Evolutionary conservation across 495 filamentous ascomycete genomes (phyloP).

Genomic region (Elaphomyces granulatus): DNA sequence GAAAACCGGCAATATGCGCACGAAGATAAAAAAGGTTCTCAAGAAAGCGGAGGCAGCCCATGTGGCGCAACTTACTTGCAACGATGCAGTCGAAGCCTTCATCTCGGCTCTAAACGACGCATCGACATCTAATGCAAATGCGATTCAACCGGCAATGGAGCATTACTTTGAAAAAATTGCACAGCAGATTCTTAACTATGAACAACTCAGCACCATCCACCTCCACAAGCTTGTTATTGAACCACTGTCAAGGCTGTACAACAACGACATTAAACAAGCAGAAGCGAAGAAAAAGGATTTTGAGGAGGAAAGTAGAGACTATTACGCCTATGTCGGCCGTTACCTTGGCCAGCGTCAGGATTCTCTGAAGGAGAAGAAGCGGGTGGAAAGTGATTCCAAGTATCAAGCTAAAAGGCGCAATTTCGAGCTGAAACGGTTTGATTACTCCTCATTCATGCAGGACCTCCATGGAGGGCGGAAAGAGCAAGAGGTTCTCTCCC

Average conservation of each 20-base stretch:
- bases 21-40: conserved; percentile 88
- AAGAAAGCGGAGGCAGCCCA: conserved; percentile 81
- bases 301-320: conserved; percentile 95
- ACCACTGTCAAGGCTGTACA: conserved; percentile 80
- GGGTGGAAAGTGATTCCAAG: conserved; percentile 84
- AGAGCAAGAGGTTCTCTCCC: conserved; percentile 92
- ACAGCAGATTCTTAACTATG: conserved; percentile 74
- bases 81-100: conserved; percentile 68
- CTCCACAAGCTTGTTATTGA: conserved; percentile 90
- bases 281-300: conserved; percentile 96
- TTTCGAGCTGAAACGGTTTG: conserved; percentile 93
- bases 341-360: conserved; percentile 94
- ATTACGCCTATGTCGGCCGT: conserved; percentile 84
- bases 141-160: conserved; percentile 87
- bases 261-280: conserved; percentile 93
- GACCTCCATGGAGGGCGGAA: conserved; percentile 95
- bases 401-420: conserved; percentile 88
- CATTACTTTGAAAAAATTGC: conserved; percentile 98
- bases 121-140: conserved; percentile 81
- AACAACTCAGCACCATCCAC: conserved; percentile 67
- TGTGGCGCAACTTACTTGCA: conserved; percentile 63
- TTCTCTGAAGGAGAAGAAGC: conserved; percentile 93
- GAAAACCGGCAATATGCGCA: conserved; percentile 88
- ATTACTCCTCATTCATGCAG: conserved; percentile 99
- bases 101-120: conserved; percentile 81